Conservation (phyloP, 305 asterid species). For the Andrographis paniculata region DNA sequence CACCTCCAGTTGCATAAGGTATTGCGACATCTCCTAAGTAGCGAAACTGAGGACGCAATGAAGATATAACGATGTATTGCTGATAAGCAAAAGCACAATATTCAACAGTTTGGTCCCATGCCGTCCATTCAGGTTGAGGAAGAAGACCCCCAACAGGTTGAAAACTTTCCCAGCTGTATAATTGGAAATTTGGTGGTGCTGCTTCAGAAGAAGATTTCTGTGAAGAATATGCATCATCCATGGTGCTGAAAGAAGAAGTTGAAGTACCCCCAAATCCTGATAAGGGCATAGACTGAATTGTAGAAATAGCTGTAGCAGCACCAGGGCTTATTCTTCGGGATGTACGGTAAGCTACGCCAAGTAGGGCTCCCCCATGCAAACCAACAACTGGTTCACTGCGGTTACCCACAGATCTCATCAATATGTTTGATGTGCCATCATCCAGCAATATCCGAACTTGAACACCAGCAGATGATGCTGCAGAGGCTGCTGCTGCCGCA, state of each 20-base stretch:
- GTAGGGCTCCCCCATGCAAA: constrained; percentile 89
- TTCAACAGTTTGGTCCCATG: constrained; percentile 98
- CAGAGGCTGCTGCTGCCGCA: constrained; percentile 85
- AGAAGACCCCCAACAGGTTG: constrained; percentile 94
- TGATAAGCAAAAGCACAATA: constrained; percentile 95
- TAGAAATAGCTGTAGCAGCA: constrained; percentile 75
- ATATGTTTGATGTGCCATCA: constrained; percentile 91
- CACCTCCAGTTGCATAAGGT: constrained; percentile 84
- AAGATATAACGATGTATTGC: constrained; percentile 71
- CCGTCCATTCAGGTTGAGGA: constrained; percentile 98
- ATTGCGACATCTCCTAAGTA: constrained; percentile 93
- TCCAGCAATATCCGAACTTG: constrained; percentile 91
- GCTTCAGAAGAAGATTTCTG: constrained; percentile 57
- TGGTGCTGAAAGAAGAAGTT: constrained; percentile 50
- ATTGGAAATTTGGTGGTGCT: constrained; percentile 72
- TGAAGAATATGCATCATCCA: constrained; percentile 67
- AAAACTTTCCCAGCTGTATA: constrained; percentile 94
- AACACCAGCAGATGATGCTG: constrained; percentile 80
- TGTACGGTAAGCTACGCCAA: constrained; percentile 86
- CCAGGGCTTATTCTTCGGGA: constrained; percentile 66
- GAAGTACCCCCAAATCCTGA: constrained; percentile 70
- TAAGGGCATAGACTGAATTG: constrained; percentile 93
- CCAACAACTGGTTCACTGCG: constrained; percentile 83
- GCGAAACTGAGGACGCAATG: constrained; percentile 94
- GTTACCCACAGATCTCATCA: constrained; percentile 85